Percentiles rank a stretch among this genome's conserved stretches.
These are phyloP conservation scores for Tuctoria greenei DNA, from an alignment of 176 grass and related monocot genomes.

Conservation along the genomic window DNA sequence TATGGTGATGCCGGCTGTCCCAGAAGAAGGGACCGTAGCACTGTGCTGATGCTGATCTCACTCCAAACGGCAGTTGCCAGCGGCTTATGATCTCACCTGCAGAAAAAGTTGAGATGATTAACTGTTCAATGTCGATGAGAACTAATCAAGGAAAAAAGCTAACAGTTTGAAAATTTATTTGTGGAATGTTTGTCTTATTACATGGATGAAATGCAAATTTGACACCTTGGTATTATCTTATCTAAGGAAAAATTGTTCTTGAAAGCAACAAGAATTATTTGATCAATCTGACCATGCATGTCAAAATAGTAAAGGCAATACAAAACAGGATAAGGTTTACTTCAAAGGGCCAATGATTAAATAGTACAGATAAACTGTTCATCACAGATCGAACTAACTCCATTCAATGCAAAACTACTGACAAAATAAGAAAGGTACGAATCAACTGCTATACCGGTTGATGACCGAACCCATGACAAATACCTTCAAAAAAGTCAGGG, in stretches of 20 bases:
- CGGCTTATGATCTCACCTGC: background rate
- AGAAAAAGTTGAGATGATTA: conserved; percentile 10
- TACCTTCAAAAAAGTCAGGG: background rate
- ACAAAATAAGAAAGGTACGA: background rate
- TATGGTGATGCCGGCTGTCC: conserved; percentile 20
- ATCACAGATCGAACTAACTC: background rate
- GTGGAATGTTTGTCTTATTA: background rate
- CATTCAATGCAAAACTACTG: conserved; percentile 7
- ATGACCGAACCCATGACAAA: background rate
- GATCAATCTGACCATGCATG: background rate
- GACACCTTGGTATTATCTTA: background rate
- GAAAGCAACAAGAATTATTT: background rate
- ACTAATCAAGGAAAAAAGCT: conserved; percentile 24
- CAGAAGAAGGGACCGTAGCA: conserved; percentile 29
- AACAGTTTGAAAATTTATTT: conserved; percentile 25
- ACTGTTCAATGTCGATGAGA: conserved; percentile 5
- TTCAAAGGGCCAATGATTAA: background rate
- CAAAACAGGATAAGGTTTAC: background rate
- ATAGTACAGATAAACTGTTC: background rate
- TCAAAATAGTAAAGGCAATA: background rate
- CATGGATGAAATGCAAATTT: conserved; percentile 10
- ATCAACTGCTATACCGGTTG: conserved; percentile 10
- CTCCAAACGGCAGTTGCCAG: background rate
- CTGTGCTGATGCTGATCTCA: conserved; percentile 29
- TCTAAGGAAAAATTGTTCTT: background rate